Evolutionary conservation across 768 basidiomycete species (phyloP), one percentile per base, ranked within the genome.

Genomic region (Tubosaeta sp.): DNA sequence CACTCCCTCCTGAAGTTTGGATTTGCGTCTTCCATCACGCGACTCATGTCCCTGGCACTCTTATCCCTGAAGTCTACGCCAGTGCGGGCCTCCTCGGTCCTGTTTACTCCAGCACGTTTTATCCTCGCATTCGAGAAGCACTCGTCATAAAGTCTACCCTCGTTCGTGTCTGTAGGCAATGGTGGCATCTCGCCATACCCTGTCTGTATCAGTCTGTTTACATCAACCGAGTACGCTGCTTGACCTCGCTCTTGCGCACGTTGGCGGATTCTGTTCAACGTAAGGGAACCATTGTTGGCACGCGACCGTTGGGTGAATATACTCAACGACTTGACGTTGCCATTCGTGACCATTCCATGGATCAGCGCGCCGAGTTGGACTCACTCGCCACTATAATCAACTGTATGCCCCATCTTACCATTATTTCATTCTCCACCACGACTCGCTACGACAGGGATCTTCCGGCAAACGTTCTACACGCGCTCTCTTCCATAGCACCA

Each of bases 151-250:
- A 65, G 31, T 57, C 59, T 8, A 48, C 56, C 34, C 54, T 68
- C 25, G 67, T 69, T 2, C 59, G 61, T 7, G 67, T 68, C 34
- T 69, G 64, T 54, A 67, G 44, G 43, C 59, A 52, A 46, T 68
- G 66, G 66, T 65, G 59, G 57, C 52, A 63, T 39, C 46, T 69
- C 29, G 62, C 67, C 22, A 37, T 49, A 12, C 58, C 57, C 3
- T 52, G 38, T 37, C 65, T 68, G 34, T 65, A 69, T 37, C 46
- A 43, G 33, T 61, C 67, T 12, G 49, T 68, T 1, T 62, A 58
- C 31, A 52, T 68, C 3, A 54, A 62, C 2, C 58, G 57, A 27
- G 48, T 32, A 13, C 58, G 54, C 25, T 60, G 42, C 44, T 13
- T 68, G 8, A 22, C 46, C 13, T 64, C 64, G 12, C 61, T 69